Conservation (phyloP, 352 stramenopile species). For the Globisporangium nagaii region DNA sequence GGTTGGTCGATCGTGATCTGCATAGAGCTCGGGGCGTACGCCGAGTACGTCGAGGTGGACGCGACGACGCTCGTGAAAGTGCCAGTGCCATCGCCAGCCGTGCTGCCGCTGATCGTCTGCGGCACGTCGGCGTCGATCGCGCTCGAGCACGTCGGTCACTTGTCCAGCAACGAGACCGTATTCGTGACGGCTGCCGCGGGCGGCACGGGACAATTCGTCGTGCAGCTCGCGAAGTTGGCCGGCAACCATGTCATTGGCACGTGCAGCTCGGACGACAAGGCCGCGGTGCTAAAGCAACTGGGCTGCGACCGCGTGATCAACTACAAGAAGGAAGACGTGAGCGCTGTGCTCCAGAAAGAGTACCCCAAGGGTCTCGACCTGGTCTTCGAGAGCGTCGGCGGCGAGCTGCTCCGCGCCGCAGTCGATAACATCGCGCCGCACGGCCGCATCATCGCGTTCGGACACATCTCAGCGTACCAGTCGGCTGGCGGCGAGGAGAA, state of each 20-base stretch:
- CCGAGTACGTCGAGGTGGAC: slow-evolving; percentile 40
- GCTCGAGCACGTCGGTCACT: slow-evolving; percentile 49
- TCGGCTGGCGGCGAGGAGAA: slow-evolving; percentile 4
- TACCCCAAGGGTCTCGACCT: slow-evolving; percentile 63
- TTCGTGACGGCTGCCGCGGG: slow-evolving; percentile 57
- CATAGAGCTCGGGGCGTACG: slow-evolving; percentile 45
- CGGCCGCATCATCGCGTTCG: slow-evolving; percentile 58
- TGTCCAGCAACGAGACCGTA: slow-evolving; percentile 54
- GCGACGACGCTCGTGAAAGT: slow-evolving; percentile 26
- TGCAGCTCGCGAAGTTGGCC: slow-evolving; percentile 82
- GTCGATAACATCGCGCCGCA: slow-evolving; percentile 53
- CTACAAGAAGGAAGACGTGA: slow-evolving; percentile 73
- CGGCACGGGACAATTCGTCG: slow-evolving; percentile 78
- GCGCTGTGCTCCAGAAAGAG: slow-evolving; percentile 56
- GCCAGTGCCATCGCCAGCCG: slow-evolving; percentile 4
- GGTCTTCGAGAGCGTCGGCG: slow-evolving; percentile 61
- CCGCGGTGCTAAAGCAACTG: slow-evolving; percentile 61
- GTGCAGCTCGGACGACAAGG: slow-evolving; percentile 82
- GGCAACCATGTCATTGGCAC: slow-evolving; percentile 78
- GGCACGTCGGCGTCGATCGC: slow-evolving; percentile 38
- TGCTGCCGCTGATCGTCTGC: slow-evolving; percentile 31
- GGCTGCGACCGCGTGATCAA: slow-evolving; percentile 81
- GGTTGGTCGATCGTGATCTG: neutral
- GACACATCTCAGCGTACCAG: slow-evolving; percentile 45
- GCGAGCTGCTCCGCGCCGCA: slow-evolving; percentile 40